Evolutionary conservation across 768 basidiomycete genomes (phyloP).

Genomic region (Gyrodon lividus): DNA sequence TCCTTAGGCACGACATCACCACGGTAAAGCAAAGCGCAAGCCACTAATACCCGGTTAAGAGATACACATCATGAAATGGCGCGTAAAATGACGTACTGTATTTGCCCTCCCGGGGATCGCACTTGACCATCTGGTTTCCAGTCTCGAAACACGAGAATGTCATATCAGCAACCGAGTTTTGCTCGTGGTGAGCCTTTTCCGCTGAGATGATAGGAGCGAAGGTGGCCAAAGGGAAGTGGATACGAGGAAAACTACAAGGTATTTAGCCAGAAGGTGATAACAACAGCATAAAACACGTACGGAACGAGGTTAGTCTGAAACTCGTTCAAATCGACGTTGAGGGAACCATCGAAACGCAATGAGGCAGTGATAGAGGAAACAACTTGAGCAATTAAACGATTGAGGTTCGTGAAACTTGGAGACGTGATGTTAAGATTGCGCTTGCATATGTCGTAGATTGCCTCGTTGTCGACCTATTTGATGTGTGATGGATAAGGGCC

Average conservation of each 20-base stretch:
- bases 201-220: constrained; percentile 93
- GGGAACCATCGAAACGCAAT: constrained; percentile 60
- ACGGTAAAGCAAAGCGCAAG: constrained; percentile 69
- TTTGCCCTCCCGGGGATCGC: constrained; percentile 77
- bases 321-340: constrained; percentile 84
- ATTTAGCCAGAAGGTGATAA: background rate
- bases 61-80: background rate
- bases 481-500: constrained; percentile 5
- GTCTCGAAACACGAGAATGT: constrained; percentile 87
- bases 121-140: constrained; percentile 79
- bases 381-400: constrained; percentile 96
- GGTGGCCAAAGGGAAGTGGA: constrained; percentile 97
- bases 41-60: constrained; percentile 40
- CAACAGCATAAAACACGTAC: constrained; percentile 45
- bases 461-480: constrained; percentile 77
- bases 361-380: constrained; percentile 98
- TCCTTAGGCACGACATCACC: constrained; percentile 81
- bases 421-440: constrained; percentile 82
- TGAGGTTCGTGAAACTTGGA: constrained; percentile 93
- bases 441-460: constrained; percentile 78
- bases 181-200: constrained; percentile 94
- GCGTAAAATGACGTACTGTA: constrained; percentile 47
- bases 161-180: constrained; percentile 98
- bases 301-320: constrained; percentile 99
- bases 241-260: constrained; percentile 81